Evolutionary conservation across 1,139 yeast species (phyloP).

Genomic region (Nakaseomyces kungkrabaensis): DNA sequence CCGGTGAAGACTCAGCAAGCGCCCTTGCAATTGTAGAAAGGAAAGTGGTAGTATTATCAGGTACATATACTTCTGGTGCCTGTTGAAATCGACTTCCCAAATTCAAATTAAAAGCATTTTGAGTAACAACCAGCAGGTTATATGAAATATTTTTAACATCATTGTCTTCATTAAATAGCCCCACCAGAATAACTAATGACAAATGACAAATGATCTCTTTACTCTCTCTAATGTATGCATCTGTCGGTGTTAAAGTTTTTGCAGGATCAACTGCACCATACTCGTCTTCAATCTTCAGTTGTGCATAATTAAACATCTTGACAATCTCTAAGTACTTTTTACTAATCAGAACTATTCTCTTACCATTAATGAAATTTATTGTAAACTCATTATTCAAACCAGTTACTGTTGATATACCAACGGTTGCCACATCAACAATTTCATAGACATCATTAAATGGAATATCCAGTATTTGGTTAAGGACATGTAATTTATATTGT

Average conservation of each 20-base stretch:
- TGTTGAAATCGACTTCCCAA: conserved; percentile 49
- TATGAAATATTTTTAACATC: conserved; percentile 58
- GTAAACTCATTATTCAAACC: conserved; percentile 50
- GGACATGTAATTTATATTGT: conserved; percentile 28
- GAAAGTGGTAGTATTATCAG: conserved; percentile 58
- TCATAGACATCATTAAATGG: conserved; percentile 44
- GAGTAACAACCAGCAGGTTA: conserved; percentile 51
- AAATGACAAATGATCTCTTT: conserved; percentile 40
- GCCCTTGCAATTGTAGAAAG: conserved; percentile 51
- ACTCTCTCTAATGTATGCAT: conserved; percentile 12
- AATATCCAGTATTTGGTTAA: conserved; percentile 13
- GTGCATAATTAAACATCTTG: conserved; percentile 57
- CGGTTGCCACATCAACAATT: conserved; percentile 42
- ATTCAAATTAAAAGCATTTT: conserved; percentile 50
- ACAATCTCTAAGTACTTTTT: conserved; percentile 57
- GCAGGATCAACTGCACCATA: conserved; percentile 11
- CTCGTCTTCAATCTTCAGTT: conserved; percentile 38
- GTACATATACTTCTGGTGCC: conserved; percentile 59
- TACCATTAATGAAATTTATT: conserved; percentile 38
- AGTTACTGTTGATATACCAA: conserved; percentile 42
- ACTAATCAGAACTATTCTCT: conserved; percentile 42
- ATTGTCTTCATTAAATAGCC: conserved; percentile 48
- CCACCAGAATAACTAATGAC: conserved; percentile 56
- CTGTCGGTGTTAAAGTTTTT: not conserved
- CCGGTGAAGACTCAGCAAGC: conserved; percentile 48